Percentiles rank a stretch among this genome's conserved stretches.
These are phyloP conservation scores for Pouteria glomerata DNA, from an alignment of 148 eudicot genomes.

Conservation along the genomic window DNA sequence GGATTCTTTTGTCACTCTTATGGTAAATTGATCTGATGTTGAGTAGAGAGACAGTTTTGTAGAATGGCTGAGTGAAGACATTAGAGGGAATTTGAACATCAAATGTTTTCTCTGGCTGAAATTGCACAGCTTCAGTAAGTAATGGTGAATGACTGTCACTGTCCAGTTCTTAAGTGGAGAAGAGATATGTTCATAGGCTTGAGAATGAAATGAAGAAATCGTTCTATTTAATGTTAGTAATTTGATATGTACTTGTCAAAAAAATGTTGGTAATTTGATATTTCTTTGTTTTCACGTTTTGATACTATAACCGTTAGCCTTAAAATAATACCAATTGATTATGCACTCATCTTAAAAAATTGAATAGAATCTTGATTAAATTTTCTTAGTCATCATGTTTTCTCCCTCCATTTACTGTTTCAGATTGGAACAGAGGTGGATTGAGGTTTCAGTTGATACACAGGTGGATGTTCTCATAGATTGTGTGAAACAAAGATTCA, in stretches of 20 bases:
- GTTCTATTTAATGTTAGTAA: too few relatives aligned
- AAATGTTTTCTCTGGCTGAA: constrained; percentile 1
- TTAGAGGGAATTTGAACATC: background rate
- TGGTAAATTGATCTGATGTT: background rate
- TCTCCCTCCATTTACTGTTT: constrained; percentile 10
- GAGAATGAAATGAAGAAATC: background rate
- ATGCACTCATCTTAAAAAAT: constrained; percentile 3
- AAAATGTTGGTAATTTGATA: background rate
- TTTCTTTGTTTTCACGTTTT: background rate
- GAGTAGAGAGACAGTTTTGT: background rate
- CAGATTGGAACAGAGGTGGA: constrained; percentile 87
- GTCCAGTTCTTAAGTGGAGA: background rate
- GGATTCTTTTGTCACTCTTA: background rate
- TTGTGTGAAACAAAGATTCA: constrained; percentile 49
- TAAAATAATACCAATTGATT: background rate
- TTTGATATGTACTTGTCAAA: too few relatives aligned
- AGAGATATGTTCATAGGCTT: background rate
- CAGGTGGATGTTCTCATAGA: constrained; percentile 82
- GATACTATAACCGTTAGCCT: background rate
- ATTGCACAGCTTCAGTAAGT: background rate
- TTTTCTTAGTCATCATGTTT: background rate
- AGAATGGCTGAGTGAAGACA: background rate
- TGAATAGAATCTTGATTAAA: background rate
- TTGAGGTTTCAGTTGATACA: constrained; percentile 69
- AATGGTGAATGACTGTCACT: background rate